Base-by-base conservation (phyloP, 2,329 filamentous ascomycete species). In the Calonectria ilicicola region DNA sequence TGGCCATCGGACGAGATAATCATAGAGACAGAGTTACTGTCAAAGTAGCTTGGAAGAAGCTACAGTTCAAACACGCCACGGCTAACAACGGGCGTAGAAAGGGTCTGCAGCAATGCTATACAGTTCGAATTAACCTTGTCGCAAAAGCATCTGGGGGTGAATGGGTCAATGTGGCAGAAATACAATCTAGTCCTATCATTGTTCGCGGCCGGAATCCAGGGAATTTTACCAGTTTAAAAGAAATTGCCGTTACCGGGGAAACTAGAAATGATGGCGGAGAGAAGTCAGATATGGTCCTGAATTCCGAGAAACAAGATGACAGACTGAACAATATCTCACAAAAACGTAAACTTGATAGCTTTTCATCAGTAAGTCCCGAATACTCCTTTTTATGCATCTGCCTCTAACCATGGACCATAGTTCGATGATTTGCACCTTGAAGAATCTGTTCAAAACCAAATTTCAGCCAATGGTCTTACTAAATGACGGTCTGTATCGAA, bases 31-130 rank as follows among this genome's bases (percentile, higher is more conserved):
- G 92, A 70, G 92, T 96, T 9, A 94, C 91, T 47, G 91, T 98
- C 70, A 94, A 95, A 1, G 93, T 98, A 66, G 93, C 95, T 42
- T 98, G 96, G 96, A 98, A 98, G 84, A 89, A 96, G 67, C 86
- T 98, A 69, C 96, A 98, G 83, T 98, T 98, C 83, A 94, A 98
- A 80, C 97, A 98, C 78, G 96, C 96, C 1, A 98, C 96, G 0
- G 96, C 96, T 65, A 98, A 98, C 83, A 98, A 98, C 81, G 96
- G 96, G 15, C 91, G 96, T 68, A 91, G 96, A 76, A 98, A 98
- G 84, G 96, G 98, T 75, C 86, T 98, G 53, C 96, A 98, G 82
- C 96, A 98, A 83, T 95, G 98, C 83, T 98, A 98, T 81, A 90
- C 97, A 1, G 94, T 98, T 62, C 93, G 94, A 73, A 91, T 98